Evolutionary conservation across 306 rosid species (phyloP).

Genomic region (Albizia julibrissin): DNA sequence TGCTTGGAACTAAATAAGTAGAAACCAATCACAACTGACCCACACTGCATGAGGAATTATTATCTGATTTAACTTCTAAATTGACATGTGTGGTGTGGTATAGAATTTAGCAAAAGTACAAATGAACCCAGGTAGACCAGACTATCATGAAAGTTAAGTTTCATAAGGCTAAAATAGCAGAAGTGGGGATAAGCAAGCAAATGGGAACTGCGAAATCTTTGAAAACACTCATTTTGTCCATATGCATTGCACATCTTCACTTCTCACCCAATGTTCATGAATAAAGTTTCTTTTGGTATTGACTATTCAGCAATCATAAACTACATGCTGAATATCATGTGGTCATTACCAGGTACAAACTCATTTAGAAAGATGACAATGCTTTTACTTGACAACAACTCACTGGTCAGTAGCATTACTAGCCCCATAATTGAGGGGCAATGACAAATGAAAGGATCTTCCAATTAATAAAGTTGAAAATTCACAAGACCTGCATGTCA

Average conservation of each 20-base stretch:
- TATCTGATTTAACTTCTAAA: neutral
- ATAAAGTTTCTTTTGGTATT: neutral
- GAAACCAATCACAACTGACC: neutral
- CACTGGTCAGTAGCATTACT: neutral
- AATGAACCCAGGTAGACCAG: neutral
- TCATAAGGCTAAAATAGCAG: neutral
- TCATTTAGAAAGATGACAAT: neutral
- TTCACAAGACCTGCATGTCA: neutral
- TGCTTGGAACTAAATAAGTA: neutral
- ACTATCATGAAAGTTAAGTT: neutral
- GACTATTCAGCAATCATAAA: neutral
- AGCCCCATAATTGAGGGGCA: neutral
- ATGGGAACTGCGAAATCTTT: neutral
- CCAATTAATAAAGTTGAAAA: neutral
- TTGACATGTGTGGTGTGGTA: slow-evolving; percentile 15
- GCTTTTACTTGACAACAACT: neutral
- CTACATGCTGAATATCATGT: neutral
- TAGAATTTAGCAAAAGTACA: neutral
- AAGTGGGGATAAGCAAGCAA: neutral
- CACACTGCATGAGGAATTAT: neutral
- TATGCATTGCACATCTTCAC: neutral
- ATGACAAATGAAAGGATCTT: neutral
- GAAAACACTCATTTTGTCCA: neutral
- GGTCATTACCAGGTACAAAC: neutral
- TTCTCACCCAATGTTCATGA: neutral